phyloP scores from a whole-genome alignment of 345 rosid genomes.

The Murraya paniculata region DNA sequence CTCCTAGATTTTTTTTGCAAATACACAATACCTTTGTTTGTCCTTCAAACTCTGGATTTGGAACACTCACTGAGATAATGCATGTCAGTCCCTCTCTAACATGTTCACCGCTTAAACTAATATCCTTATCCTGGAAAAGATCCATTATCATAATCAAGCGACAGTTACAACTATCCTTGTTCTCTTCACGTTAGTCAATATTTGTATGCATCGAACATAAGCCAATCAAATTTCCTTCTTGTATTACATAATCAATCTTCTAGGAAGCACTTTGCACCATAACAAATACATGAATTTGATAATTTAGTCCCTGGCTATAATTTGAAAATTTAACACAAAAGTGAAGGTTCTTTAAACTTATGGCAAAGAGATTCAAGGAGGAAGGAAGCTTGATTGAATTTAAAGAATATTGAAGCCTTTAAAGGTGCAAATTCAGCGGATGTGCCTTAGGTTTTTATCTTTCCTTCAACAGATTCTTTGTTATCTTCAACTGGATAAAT shows the following conservation, averaged over 20 bases:
- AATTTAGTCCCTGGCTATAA: background rate
- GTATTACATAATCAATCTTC: background rate
- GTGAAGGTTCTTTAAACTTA: background rate
- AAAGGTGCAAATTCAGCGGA: background rate
- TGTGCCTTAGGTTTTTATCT: background rate
- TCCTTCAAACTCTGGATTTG: constrained; percentile 99
- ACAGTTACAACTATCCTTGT: background rate
- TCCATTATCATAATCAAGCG: constrained; percentile 11
- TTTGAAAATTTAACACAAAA: background rate
- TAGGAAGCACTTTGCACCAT: background rate
- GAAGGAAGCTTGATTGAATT: background rate
- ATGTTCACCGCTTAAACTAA: constrained; percentile 89
- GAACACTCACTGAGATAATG: constrained; percentile 92
- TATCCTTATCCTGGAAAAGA: constrained; percentile 80
- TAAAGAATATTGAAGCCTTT: background rate
- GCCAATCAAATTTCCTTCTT: background rate
- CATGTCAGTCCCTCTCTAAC: constrained; percentile 97
- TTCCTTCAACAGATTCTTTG: background rate
- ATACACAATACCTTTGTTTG: constrained; percentile 80
- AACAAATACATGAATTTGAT: background rate
- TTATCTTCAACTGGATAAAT: background rate
- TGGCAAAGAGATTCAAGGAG: background rate
- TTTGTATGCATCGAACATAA: background rate
- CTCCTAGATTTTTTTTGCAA: background rate
- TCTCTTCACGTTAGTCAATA: background rate